Evolutionary conservation across 805 yeast species (phyloP).

Genomic region (Danielia oregonensis): DNA sequence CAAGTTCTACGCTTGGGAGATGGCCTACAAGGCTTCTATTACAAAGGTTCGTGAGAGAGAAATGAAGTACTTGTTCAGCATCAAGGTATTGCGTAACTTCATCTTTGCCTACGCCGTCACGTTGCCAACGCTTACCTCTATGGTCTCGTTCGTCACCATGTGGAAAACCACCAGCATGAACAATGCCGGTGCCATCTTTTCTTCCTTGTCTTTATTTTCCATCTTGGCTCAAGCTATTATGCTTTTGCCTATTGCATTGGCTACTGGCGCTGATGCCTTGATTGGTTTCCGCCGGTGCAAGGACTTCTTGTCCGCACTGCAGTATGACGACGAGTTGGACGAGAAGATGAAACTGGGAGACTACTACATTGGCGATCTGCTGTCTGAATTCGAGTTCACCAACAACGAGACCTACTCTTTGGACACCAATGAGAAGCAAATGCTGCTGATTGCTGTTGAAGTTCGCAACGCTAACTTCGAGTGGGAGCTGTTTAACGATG

Average conservation of each 20-base stretch:
- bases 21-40: constrained; percentile 36
- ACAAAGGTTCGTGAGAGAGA: constrained; percentile 35
- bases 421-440: constrained; percentile 1
- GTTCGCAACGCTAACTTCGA: constrained; percentile 11
- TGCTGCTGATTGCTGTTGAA: constrained; percentile 6
- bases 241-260: constrained; percentile 42
- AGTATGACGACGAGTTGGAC: constrained; percentile 13
- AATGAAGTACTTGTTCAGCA: constrained; percentile 38
- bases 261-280: constrained; percentile 43
- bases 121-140: constrained; percentile 40
- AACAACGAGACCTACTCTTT: neutral
- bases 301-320: constrained; percentile 20
- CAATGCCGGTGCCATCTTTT: constrained; percentile 38
- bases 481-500: constrained; percentile 11
- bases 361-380: constrained; percentile 4
- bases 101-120: constrained; percentile 43
- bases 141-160: constrained; percentile 43
- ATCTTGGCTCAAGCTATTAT: constrained; percentile 43
- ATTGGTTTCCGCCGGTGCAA: constrained; percentile 33
- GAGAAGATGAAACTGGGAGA: constrained; percentile 7
- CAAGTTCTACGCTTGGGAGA: constrained; percentile 46
- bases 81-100: constrained; percentile 39
- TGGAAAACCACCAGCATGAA: constrained; percentile 41
- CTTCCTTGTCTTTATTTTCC: constrained; percentile 39
- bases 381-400: constrained; percentile 4